Evolutionary conservation across 108 stramenopile species (phyloP).

Genomic region (Discostella stelligeroides): DNA sequence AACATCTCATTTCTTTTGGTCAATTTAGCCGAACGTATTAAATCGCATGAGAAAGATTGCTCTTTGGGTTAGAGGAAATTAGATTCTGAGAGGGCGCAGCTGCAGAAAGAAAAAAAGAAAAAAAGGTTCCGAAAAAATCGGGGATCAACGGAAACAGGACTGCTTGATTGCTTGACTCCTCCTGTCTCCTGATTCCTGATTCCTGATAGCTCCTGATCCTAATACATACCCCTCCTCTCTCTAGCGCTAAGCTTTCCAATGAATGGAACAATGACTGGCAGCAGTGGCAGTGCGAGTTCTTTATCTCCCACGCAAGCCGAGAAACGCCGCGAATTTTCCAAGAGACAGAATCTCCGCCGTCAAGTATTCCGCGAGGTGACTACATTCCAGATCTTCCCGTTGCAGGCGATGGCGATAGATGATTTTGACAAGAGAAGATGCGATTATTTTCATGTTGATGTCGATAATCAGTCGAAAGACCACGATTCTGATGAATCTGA

Average conservation of each 20-base stretch:
- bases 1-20: too few relatives aligned
- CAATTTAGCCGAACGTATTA: too few relatives aligned
- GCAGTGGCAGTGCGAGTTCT: not conserved
- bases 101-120: too few relatives aligned
- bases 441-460: constrained; percentile 10
- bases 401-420: constrained; percentile 40
- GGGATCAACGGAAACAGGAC: not conserved
- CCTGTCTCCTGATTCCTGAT: too few relatives aligned
- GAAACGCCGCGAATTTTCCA: constrained; percentile 25
- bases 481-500: constrained; percentile 3
- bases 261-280: not conserved
- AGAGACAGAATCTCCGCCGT: constrained; percentile 22
- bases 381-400: constrained; percentile 20
- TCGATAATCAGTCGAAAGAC: not conserved
- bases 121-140: too few relatives aligned
- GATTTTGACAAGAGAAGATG: constrained; percentile 28
- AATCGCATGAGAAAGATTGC: too few relatives aligned
- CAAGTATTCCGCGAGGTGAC: constrained; percentile 29
- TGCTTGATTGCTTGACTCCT: too few relatives aligned
- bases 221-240: too few relatives aligned
- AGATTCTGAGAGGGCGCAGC: too few relatives aligned
- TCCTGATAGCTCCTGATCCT: too few relatives aligned
- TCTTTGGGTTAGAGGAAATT: too few relatives aligned
- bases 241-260: not conserved
- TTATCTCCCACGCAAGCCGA: constrained; percentile 6